Evolutionary conservation across 306 rosid genomes (phyloP), one percentile per base, ranked within the genome.

Genomic region (Oxytropis ochrocephala): DNA sequence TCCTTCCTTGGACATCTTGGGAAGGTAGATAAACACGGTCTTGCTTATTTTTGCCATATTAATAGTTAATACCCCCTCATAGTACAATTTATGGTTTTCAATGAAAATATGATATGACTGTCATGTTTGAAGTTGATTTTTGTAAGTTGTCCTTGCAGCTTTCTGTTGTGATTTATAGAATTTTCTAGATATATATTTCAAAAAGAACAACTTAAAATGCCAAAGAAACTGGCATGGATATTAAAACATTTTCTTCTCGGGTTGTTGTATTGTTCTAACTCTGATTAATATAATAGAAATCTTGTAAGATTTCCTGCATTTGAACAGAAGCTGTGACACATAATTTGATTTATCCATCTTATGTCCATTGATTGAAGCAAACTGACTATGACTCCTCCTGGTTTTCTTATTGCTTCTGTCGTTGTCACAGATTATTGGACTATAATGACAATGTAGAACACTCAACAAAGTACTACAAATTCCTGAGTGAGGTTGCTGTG

Each of bases 1-100:
- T 93, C 77, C 98, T 93, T 90, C 93, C 98, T 73, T 93, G 98
- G 98, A 85, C 81, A 88, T 85, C 96, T 41, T 93, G 96, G 91
- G 98, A 93, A 93, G 97, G 96, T 93, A 81, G 70, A 60, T 67
- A 78, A 13, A 39, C 35, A 46, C 11, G 48, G 17, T 64, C 59
- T 41, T 52, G 27, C 80, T 69, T 44, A 47, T 49, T 75, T 43
- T 46, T 35, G 6, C 35, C 54, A 7, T 50, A 16, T 33, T 48
- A 24, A 74, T n/a, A n/a, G n/a, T n/a, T n/a, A n/a, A n/a, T n/a
- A 9, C 65, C 27, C 4, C 60, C 49, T 4, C 18, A 8, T n/a
- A 11, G 39, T 35, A 56, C 11, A 44, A 51, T 68, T 44, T 47
- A n/a, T 69, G 51, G 59, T 51, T 77, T 70, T 13, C 65, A 49